A percentile compares a stretch with the other conserved stretches of the same genome.
Conservation (phyloP, 305 asterid genomes). For the Plantago lanceolata region DNA sequence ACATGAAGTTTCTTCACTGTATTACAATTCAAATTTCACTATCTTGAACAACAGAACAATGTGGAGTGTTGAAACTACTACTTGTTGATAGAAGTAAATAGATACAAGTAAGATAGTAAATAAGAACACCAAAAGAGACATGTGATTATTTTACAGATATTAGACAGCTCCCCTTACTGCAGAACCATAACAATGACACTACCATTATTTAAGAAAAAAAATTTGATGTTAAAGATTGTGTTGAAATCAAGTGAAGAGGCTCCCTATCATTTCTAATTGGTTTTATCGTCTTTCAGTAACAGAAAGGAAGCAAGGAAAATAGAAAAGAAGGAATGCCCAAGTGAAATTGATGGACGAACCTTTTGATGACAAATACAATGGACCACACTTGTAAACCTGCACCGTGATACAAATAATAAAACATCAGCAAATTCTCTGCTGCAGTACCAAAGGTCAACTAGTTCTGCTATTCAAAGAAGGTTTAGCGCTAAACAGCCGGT, state of each 20-base stretch:
- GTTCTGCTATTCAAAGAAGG: not conserved
- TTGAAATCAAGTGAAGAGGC: not conserved
- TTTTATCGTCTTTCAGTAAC: slow-evolving; percentile 1
- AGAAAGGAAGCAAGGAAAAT: not conserved
- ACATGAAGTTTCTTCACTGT: not conserved
- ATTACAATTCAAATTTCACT: not conserved
- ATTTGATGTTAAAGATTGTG: not conserved
- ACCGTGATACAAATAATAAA: slow-evolving; percentile 26
- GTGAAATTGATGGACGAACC: slow-evolving; percentile 50
- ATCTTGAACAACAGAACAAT: no score
- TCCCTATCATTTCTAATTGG: not conserved
- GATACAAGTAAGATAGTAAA: not conserved
- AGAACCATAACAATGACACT: not conserved
- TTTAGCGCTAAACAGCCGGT: not conserved
- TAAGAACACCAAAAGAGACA: not conserved
- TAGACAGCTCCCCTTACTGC: not conserved
- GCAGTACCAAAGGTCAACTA: not conserved
- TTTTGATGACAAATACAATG: slow-evolving; percentile 88
- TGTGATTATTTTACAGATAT: not conserved
- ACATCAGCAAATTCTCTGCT: slow-evolving; percentile 21
- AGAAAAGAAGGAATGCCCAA: slow-evolving; percentile 16
- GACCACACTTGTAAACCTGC: slow-evolving; percentile 97
- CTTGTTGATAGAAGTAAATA: not conserved
- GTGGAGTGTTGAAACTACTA: no score
- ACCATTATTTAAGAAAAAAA: not conserved